These are phyloP conservation scores for Plasmodium reichenowi DNA, from an alignment of 169 alveolate species.

Conservation along the genomic window DNA sequence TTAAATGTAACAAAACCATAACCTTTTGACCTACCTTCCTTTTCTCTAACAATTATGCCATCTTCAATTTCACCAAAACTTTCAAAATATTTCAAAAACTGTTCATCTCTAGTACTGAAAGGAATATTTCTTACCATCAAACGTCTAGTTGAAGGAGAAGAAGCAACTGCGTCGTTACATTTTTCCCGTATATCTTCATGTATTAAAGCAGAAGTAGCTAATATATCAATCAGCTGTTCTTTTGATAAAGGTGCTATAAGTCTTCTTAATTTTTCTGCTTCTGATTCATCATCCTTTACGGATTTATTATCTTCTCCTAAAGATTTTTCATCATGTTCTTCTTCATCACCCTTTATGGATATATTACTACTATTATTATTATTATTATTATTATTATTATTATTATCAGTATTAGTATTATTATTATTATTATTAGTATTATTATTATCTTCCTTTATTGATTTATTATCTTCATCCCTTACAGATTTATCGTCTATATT, in stretches of 20 bases:
- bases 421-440: too few relatives aligned
- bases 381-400: too few relatives aligned
- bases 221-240: slow-evolving; percentile 85
- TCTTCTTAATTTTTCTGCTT: slow-evolving; percentile 58
- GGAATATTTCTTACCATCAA: slow-evolving; percentile 85
- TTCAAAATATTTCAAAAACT: slow-evolving; percentile 77
- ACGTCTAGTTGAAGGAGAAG: slow-evolving; percentile 83
- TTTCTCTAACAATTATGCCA: slow-evolving; percentile 86
- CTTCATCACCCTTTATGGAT: too few relatives aligned
- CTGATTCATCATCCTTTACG: slow-evolving; percentile 59
- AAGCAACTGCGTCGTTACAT: slow-evolving; percentile 81
- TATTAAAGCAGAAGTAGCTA: slow-evolving; percentile 80
- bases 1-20: slow-evolving; percentile 88
- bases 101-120: slow-evolving; percentile 83
- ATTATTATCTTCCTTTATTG: too few relatives aligned
- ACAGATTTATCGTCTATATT: slow-evolving; percentile 8
- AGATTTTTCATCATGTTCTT: too few relatives aligned
- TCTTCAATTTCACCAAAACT: slow-evolving; percentile 85
- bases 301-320: slow-evolving; percentile 4
- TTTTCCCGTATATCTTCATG: slow-evolving; percentile 76
- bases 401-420: too few relatives aligned
- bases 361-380: too few relatives aligned
- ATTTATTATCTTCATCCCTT: background rate
- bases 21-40: slow-evolving; percentile 87
- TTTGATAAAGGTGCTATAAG: slow-evolving; percentile 83